These are phyloP conservation scores for Haberlea rhodopensis DNA, from an alignment of 257 asterid species.

Conservation along the genomic window DNA sequence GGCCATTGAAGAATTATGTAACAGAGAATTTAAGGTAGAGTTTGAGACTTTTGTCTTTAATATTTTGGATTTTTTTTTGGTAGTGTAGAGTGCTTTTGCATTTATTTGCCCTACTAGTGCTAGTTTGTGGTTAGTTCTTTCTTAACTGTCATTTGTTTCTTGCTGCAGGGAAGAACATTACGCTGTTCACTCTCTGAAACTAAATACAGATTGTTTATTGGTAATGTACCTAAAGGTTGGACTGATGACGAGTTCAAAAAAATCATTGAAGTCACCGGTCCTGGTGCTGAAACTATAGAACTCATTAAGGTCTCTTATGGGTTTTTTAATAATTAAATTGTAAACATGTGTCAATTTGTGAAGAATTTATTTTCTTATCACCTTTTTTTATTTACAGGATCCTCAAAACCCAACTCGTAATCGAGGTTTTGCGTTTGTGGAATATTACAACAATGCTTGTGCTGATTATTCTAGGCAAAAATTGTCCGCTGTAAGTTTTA, in stretches of 20 bases:
- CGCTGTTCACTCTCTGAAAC: conserved; percentile 89
- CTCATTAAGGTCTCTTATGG: conserved; percentile 67
- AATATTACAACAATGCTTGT: conserved; percentile 92
- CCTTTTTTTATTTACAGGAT: conserved; percentile 55
- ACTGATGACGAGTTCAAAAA: conserved; percentile 71
- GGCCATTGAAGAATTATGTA: conserved; percentile 77
- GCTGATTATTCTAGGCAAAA: conserved; percentile 86
- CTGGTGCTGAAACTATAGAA: conserved; percentile 88
- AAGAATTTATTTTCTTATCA: conserved; percentile 24
- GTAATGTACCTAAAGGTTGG: conserved; percentile 87
- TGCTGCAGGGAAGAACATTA: conserved; percentile 75
- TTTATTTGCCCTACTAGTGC: conserved; percentile 7
- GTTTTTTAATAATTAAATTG: conserved; percentile 12
- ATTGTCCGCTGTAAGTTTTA: conserved; percentile 63
- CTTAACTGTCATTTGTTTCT: conserved; percentile 24
- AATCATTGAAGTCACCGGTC: conserved; percentile 73
- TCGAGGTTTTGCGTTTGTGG: conserved; percentile 96
- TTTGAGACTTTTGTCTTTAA: conserved; percentile 14
- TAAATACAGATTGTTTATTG: conserved; percentile 82
- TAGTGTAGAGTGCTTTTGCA: conserved; percentile 18
- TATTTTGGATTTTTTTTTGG: neutral
- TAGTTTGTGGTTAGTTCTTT: conserved; percentile 13
- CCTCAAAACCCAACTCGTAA: conserved; percentile 80
- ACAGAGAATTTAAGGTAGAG: conserved; percentile 82
- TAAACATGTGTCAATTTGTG: conserved; percentile 11